Percentiles rank a stretch among this genome's conserved stretches.
Conservation (phyloP, 139 green algal genomes). For the Medakamo hakoo region DNA sequence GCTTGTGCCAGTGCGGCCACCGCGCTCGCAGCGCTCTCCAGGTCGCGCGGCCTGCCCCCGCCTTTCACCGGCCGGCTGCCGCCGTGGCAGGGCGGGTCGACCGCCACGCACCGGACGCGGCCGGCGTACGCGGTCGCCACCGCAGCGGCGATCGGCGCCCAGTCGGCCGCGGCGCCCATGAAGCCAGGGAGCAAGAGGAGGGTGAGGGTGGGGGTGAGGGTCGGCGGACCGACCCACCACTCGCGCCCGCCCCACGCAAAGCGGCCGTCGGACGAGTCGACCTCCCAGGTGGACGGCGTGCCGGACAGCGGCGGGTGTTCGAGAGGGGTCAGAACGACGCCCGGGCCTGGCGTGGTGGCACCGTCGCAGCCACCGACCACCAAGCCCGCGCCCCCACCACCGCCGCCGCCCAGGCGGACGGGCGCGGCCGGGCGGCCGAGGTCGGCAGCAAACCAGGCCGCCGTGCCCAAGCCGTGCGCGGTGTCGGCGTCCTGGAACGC, state of each 20-base stretch:
- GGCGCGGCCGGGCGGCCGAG: not conserved
- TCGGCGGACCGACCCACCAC: not conserved
- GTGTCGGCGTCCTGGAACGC: not conserved
- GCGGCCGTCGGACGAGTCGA: not conserved
- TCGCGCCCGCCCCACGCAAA: conserved; percentile 12
- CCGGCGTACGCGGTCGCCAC: conserved; percentile 21
- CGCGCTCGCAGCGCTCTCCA: conserved; percentile 19
- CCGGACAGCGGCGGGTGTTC: not conserved
- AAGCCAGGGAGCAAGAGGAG: conserved; percentile 77
- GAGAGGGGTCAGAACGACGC: not conserved
- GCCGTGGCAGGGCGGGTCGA: conserved; percentile 70
- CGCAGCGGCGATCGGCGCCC: conserved; percentile 37
- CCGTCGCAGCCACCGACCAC: not conserved
- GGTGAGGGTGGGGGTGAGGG: not conserved
- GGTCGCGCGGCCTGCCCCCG: not conserved
- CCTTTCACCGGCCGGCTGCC: conserved; percentile 13
- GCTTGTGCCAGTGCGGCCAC: conserved; percentile 9
- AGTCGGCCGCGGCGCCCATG: conserved; percentile 50
- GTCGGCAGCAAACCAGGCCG: conserved; percentile 36
- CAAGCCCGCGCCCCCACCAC: not conserved
- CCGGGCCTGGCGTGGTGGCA: not conserved
- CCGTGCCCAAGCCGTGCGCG: conserved; percentile 51
- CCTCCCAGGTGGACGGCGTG: not conserved
- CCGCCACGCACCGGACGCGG: conserved; percentile 31
- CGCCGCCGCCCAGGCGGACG: not conserved